Conservation (phyloP, 2,329 filamentous ascomycete genomes). For the Lasiodiplodia gonubiensis region DNA sequence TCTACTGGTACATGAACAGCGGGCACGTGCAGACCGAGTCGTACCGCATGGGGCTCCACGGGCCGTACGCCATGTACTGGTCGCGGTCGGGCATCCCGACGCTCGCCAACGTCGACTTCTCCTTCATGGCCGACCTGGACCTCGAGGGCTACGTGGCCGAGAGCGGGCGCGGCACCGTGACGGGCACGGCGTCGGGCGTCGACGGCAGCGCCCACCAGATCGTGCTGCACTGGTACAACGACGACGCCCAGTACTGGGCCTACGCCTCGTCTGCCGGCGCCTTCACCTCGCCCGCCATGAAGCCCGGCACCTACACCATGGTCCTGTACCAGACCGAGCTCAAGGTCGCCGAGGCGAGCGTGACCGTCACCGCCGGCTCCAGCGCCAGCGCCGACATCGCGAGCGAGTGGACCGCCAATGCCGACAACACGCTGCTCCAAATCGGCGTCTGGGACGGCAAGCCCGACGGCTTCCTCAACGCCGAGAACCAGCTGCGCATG, state of each 20-base stretch:
- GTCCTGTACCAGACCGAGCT: conserved; percentile 68
- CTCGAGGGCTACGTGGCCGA: conserved; percentile 64
- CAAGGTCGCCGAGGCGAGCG: conserved; percentile 48
- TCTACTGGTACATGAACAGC: conserved; percentile 71
- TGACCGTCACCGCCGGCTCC: conserved; percentile 63
- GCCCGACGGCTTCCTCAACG: conserved; percentile 66
- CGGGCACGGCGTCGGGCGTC: conserved; percentile 66
- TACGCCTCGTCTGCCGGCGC: conserved; percentile 61
- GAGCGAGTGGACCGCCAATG: conserved; percentile 54
- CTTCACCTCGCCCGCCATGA: conserved; percentile 70
- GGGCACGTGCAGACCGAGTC: conserved; percentile 61
- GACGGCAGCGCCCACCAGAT: conserved; percentile 55
- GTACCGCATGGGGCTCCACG: conserved; percentile 68
- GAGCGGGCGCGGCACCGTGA: conserved; percentile 63
- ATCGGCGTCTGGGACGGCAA: conserved; percentile 71
- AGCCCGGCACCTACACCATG: conserved; percentile 72
- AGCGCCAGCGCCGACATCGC: conserved; percentile 59
- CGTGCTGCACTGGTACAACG: conserved; percentile 65
- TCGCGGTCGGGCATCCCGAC: conserved; percentile 63
- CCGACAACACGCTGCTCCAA: conserved; percentile 59
- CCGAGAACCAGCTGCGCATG: conserved; percentile 70
- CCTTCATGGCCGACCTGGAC: conserved; percentile 64
- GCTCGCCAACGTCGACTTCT: conserved; percentile 53
- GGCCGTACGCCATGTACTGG: conserved; percentile 68
- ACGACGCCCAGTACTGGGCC: conserved; percentile 68